phyloP scores from a whole-genome alignment of 306 rosid genomes.

The Quercus suber region DNA sequence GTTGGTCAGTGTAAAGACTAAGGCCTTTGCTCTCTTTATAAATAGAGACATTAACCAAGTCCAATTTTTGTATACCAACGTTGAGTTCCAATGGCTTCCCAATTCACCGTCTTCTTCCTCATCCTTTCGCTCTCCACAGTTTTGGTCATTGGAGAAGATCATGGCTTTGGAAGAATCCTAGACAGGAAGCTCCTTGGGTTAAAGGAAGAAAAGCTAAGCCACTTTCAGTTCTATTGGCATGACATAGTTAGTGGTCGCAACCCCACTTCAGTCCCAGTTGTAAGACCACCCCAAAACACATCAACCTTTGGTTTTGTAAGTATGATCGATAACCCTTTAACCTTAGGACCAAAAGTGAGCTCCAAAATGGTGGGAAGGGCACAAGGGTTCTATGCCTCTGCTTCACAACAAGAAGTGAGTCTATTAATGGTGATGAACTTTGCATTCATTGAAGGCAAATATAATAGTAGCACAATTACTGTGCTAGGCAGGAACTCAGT shows the following conservation, averaged over 20 bases:
- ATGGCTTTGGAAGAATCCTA: conserved; percentile 22
- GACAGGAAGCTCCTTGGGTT: conserved; percentile 33
- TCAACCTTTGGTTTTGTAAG: conserved; percentile 32
- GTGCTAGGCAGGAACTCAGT: conserved; percentile 17
- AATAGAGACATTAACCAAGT: neutral
- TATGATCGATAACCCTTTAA: conserved; percentile 43
- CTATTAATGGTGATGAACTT: conserved; percentile 18
- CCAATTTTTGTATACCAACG: no score
- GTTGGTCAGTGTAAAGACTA: neutral
- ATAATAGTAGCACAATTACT: conserved; percentile 15
- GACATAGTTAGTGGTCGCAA: conserved; percentile 42
- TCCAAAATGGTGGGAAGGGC: conserved; percentile 46
- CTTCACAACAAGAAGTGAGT: conserved; percentile 3
- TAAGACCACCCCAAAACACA: conserved; percentile 13
- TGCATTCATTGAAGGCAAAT: conserved; percentile 14
- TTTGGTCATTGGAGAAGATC: neutral
- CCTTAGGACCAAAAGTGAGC: conserved; percentile 34
- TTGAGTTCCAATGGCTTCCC: neutral
- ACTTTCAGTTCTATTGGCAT: conserved; percentile 64
- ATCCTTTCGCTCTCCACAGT: neutral
- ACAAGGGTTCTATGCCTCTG: conserved; percentile 17
- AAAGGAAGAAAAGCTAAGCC: conserved; percentile 50
- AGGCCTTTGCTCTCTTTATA: neutral
- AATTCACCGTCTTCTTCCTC: neutral
- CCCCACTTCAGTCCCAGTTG: conserved; percentile 32